phyloP scores from a whole-genome alignment of 352 stramenopile species.

The Phytophthora pluvialis region DNA sequence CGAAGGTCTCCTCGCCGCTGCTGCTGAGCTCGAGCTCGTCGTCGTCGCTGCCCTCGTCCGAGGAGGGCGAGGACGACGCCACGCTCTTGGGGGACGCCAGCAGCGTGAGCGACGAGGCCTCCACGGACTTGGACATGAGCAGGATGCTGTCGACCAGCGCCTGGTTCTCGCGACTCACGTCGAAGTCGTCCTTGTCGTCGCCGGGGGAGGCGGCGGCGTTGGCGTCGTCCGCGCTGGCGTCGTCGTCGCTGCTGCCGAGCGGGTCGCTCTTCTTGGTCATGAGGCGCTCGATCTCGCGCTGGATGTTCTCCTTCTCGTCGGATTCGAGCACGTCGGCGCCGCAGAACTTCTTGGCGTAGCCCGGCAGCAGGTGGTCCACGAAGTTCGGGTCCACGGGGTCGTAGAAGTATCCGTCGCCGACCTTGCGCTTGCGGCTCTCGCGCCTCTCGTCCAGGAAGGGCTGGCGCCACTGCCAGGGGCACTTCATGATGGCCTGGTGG shows the following conservation, averaged over 20 bases:
- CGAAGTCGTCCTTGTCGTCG: conserved; percentile 33
- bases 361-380: conserved; percentile 82
- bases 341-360: conserved; percentile 84
- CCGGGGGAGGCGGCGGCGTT: too few species aligned
- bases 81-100: conserved; percentile 73
- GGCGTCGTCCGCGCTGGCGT: conserved; percentile 29
- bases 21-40: conserved; percentile 41
- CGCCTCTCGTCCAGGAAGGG: conserved; percentile 86
- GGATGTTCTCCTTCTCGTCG: conserved; percentile 85
- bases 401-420: conserved; percentile 84
- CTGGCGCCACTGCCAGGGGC: conserved; percentile 87
- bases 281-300: conserved; percentile 83
- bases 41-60: conserved; percentile 57
- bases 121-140: conserved; percentile 76
- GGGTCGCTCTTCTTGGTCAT: conserved; percentile 75
- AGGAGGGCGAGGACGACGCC: conserved; percentile 52
- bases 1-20: conserved; percentile 46
- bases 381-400: conserved; percentile 88
- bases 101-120: conserved; percentile 55
- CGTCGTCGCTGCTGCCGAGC: conserved; percentile 29
- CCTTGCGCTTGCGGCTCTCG: conserved; percentile 85
- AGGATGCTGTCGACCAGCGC: conserved; percentile 80
- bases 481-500: conserved; percentile 90
- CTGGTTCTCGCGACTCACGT: conserved; percentile 63
- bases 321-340: conserved; percentile 62